Evolutionary conservation across 139 green algal genomes (phyloP).

Genomic region (Pseudopediastrum boryanum): DNA sequence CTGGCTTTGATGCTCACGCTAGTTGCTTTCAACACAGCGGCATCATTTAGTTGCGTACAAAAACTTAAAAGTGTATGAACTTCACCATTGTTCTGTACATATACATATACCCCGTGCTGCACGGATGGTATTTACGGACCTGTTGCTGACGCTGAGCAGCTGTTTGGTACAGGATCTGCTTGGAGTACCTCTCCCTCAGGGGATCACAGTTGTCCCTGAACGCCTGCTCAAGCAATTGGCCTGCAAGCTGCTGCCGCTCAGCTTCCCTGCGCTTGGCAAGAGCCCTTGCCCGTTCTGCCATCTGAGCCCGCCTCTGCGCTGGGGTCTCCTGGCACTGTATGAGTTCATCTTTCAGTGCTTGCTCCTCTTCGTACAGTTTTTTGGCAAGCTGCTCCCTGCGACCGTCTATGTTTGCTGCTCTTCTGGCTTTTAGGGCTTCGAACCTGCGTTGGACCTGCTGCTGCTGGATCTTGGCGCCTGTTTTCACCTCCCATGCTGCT

Average conservation of each 20-base stretch:
- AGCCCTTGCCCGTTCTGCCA: slow-evolving; percentile 49
- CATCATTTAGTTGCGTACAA: too few relatives aligned
- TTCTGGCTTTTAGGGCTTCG: slow-evolving; percentile 41
- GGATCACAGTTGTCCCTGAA: slow-evolving; percentile 71
- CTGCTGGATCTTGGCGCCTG: slow-evolving; percentile 31
- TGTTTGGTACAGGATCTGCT: slow-evolving; percentile 57
- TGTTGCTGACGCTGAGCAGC: slow-evolving; percentile 56
- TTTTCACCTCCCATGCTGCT: slow-evolving; percentile 39
- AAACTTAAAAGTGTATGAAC: too few relatives aligned
- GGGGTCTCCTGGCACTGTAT: slow-evolving; percentile 52
- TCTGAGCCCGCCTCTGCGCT: slow-evolving; percentile 55
- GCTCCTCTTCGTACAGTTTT: slow-evolving; percentile 83
- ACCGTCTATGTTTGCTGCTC: slow-evolving; percentile 45
- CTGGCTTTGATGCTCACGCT: too few relatives aligned
- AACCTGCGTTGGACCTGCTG: slow-evolving; percentile 44
- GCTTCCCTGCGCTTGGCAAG: slow-evolving; percentile 50
- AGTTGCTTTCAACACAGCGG: too few relatives aligned
- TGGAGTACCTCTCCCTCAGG: slow-evolving; percentile 51
- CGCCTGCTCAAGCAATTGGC: slow-evolving; percentile 45
- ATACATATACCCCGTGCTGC: slow-evolving; percentile 2
- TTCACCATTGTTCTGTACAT: not conserved
- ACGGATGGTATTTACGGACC: slow-evolving; percentile 24
- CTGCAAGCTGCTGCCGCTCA: slow-evolving; percentile 50
- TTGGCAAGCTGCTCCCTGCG: slow-evolving; percentile 44
- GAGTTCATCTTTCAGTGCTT: slow-evolving; percentile 81